These are phyloP conservation scores for Blastocystis sp. DNA, from an alignment of 352 stramenopile species.

Conservation along the genomic window DNA sequence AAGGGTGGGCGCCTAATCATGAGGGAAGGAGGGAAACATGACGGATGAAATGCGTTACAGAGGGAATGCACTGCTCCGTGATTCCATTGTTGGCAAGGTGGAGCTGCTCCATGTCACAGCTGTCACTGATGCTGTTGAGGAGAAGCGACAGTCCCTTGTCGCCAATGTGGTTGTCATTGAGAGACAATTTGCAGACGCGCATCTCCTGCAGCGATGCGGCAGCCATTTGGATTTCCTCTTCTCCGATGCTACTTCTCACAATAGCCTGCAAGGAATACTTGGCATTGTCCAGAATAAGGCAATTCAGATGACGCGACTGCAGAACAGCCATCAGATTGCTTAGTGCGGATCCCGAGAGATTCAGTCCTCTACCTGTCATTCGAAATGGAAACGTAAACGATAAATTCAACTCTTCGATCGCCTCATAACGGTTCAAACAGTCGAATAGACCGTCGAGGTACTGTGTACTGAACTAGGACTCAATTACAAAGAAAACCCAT, in stretches of 20 bases:
- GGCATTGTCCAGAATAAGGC: neutral
- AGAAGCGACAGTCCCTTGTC: neutral
- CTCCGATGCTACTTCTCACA: neutral
- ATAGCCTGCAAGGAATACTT: neutral
- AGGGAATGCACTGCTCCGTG: neutral
- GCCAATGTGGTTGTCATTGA: neutral
- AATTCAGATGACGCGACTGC: neutral
- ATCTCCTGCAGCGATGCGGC: neutral
- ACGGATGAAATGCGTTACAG: neutral
- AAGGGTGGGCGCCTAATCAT: neutral
- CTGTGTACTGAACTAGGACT: neutral
- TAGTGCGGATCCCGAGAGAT: neutral
- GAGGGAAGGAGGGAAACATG: too few relatives aligned
- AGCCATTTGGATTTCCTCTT: neutral
- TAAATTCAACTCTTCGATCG: neutral
- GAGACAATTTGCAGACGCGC: neutral
- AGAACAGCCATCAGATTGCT: neutral
- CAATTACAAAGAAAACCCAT: neutral
- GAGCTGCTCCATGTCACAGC: neutral
- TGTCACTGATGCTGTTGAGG: neutral
- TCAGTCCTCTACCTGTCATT: neutral
- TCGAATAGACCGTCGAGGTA: neutral
- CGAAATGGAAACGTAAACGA: neutral
- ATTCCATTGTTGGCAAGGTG: neutral
- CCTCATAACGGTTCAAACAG: neutral